Conservation (phyloP, 768 basidiomycete species). For the Coprinopsis sp. region DNA sequence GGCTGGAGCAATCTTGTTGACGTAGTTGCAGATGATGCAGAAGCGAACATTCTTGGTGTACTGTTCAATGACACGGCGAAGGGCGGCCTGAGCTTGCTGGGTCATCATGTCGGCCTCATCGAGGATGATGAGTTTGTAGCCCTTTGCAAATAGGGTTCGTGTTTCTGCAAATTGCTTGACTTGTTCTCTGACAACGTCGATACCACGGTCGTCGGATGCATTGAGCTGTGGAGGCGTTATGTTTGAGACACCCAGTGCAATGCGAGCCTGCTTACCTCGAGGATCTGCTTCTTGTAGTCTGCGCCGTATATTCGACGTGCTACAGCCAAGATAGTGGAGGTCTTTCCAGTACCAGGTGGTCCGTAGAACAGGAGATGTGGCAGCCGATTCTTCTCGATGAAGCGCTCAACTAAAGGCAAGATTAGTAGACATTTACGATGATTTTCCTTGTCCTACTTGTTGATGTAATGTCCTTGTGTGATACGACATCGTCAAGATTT, state of each 20-base stretch:
- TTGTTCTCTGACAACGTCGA: constrained; percentile 97
- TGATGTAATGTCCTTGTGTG: constrained; percentile 90
- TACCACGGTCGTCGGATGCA: constrained; percentile 97
- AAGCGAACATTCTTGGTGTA: constrained; percentile 99
- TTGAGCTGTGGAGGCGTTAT: constrained; percentile 62
- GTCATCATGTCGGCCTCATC: constrained; percentile 99
- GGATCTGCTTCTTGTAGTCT: constrained; percentile 84
- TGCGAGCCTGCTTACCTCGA: no score
- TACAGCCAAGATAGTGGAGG: constrained; percentile 93
- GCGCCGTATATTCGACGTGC: constrained; percentile 90
- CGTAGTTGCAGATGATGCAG: constrained; percentile 99
- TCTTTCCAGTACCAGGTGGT: constrained; percentile 97
- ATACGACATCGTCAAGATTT: constrained; percentile 90
- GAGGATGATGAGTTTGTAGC: constrained; percentile 95
- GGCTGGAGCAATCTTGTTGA: constrained; percentile 97
- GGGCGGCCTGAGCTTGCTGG: constrained; percentile 91
- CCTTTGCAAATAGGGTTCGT: constrained; percentile 84
- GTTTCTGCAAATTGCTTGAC: constrained; percentile 99
- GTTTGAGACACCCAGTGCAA: constrained; percentile 12
- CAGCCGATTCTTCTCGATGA: constrained; percentile 90
- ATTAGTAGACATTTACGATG: constrained; percentile 9
- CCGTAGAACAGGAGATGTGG: constrained; percentile 97
- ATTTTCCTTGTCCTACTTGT: constrained; percentile 62
- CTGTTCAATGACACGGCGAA: constrained; percentile 96
- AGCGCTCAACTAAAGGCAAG: constrained; percentile 74